Evolutionary conservation across 2,329 filamentous ascomycete genomes (phyloP), one percentile per base, ranked within the genome.

Genomic region (Coniochaeta ligniaria): DNA sequence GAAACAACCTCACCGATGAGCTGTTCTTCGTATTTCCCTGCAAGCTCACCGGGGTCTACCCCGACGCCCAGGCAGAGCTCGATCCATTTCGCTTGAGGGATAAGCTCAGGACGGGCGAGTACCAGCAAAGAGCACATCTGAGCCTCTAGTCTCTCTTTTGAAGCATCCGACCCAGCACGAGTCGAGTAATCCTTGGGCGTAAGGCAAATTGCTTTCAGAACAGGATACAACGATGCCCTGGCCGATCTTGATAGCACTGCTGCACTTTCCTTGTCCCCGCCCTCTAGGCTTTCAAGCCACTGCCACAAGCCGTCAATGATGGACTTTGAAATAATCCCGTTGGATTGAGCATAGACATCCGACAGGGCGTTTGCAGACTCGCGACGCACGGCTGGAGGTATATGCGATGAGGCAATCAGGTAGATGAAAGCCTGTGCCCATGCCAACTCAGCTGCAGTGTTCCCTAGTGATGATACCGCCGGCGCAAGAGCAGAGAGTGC

Each of bases 391-490:
- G 78, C 78, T 2, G 87, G 79, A 14, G 88, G 79, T 22, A 91
- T 77, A 14, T 73, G 78, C 16, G 84, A 76, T 1, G 88, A 86
- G 54, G 87, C 86, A 54, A 94, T 83, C 17, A 90, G 77, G 71
- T 90, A 96, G n/a, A 97, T 86, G 61, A 94, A 84, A 2, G 90
- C 87, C 68, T 96, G 90, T 16, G 90, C 87, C 95, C 94, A 99
- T 17, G 87, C 85, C 59, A 84, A 74, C 63, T 81, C 81, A n/a
- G 83, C 77, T 11, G 83, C 75, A 16, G 77, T 75, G 7, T 72
- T 68, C 4, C 77, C 71, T 14, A 80, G 75, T 31, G 82, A 77
- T 14, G 77, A 75, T 3, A 92, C 72, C 20, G 80, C 77, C 17
- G 78, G 71, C 17, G 86, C 82, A 17, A 89, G 75, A 28, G 86